These are phyloP conservation scores for Lentithecium fluviatile DNA, from an alignment of 495 filamentous ascomycete species.

Conservation along the genomic window DNA sequence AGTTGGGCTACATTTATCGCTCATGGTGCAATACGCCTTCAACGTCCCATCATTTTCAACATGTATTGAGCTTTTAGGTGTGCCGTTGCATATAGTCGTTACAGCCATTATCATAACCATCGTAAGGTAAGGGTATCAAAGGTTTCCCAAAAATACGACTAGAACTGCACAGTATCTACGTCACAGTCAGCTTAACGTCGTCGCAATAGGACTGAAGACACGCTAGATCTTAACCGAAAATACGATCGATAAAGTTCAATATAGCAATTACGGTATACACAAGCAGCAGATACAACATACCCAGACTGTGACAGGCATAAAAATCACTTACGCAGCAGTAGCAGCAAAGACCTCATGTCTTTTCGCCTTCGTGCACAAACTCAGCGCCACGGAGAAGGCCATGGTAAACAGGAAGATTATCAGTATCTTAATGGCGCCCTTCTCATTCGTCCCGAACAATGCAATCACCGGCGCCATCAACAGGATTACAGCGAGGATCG, in stretches of 20 bases:
- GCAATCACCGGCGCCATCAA: constrained; percentile 39
- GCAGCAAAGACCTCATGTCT: constrained; percentile 46
- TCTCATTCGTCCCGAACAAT: constrained; percentile 19
- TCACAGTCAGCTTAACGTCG: not conserved
- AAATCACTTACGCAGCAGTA: constrained; percentile 41
- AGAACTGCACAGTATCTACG: constrained; percentile 19
- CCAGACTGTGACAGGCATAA: not conserved
- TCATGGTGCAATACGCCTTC: too few relatives aligned
- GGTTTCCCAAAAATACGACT: constrained; percentile 17
- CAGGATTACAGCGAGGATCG: constrained; percentile 33
- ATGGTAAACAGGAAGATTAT: constrained; percentile 42
- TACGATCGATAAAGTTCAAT: too few relatives aligned
- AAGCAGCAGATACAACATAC: too few relatives aligned
- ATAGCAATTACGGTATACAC: too few relatives aligned
- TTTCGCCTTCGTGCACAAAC: constrained; percentile 43
- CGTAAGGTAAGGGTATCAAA: not conserved
- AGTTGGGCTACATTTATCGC: too few relatives aligned
- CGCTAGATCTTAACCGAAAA: too few relatives aligned
- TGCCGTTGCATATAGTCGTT: too few relatives aligned
- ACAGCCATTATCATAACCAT: constrained; percentile 1
- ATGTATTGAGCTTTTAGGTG: too few relatives aligned
- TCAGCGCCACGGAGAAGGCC: constrained; percentile 40
- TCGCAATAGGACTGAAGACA: too few relatives aligned
- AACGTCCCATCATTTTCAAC: too few relatives aligned
- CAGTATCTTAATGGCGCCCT: constrained; percentile 32